Conservation (phyloP, 2,329 filamentous ascomycete genomes). For the Penicillium capsulatum region DNA sequence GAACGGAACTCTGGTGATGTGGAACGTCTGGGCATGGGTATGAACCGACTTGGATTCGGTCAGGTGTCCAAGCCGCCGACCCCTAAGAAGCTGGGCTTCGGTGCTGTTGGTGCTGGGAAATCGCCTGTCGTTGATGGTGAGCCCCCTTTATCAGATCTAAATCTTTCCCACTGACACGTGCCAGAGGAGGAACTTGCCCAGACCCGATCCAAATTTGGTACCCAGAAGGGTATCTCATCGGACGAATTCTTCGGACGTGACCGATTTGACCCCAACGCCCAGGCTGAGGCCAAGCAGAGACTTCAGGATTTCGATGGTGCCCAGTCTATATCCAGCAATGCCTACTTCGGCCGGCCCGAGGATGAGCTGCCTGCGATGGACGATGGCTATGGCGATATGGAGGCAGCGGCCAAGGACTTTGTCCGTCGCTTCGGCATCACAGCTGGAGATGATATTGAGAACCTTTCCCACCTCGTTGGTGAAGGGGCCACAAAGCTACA, state of each 20-base stretch:
- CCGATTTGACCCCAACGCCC: conserved; percentile 71
- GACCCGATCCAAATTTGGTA: conserved; percentile 81
- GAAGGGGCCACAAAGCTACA: conserved; percentile 82
- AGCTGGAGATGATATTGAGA: conserved; percentile 92
- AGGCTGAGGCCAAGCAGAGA: conserved; percentile 79
- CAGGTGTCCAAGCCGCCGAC: conserved; percentile 61
- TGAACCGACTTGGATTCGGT: conserved; percentile 80
- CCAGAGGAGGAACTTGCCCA: conserved; percentile 74
- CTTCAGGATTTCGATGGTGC: conserved; percentile 92
- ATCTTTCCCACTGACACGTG: conserved; percentile 11
- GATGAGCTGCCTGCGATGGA: conserved; percentile 64
- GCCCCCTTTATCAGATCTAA: background rate
- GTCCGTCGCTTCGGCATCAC: conserved; percentile 92
- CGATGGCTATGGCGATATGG: conserved; percentile 81
- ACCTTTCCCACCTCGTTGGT: conserved; percentile 74
- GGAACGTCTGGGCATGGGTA: conserved; percentile 84
- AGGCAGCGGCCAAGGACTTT: conserved; percentile 93
- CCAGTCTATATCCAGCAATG: conserved; percentile 87
- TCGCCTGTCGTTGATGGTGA: conserved; percentile 62
- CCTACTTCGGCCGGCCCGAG: conserved; percentile 93
- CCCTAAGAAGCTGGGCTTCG: conserved; percentile 82
- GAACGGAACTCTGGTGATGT: conserved; percentile 67
- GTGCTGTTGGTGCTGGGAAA: conserved; percentile 68
- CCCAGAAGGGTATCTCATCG: conserved; percentile 92
- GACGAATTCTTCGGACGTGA: conserved; percentile 98